These are phyloP conservation scores for Aspergillus indologenus DNA, from an alignment of 495 filamentous ascomycete genomes.

Conservation along the genomic window DNA sequence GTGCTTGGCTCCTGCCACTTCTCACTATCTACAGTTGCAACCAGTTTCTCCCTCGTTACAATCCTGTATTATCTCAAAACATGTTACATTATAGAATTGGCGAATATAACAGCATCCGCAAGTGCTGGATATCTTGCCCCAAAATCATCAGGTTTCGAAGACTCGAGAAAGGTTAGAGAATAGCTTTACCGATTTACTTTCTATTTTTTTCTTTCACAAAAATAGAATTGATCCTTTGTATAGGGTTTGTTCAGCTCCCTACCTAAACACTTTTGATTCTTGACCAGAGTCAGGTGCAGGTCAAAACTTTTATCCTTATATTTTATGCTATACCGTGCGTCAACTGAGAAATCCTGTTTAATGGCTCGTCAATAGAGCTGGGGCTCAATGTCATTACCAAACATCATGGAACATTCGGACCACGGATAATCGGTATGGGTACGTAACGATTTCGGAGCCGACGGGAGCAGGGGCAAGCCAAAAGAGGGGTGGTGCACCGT, in stretches of 20 bases:
- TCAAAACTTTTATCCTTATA: too few species aligned
- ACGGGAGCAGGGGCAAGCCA: background rate
- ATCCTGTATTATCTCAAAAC: background rate
- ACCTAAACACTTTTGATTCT: background rate
- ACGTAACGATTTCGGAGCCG: background rate
- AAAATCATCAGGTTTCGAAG: too few species aligned
- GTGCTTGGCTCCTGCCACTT: background rate
- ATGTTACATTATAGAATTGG: background rate
- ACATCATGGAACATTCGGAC: background rate
- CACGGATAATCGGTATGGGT: background rate
- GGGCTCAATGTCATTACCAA: background rate
- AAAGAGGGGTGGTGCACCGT: constrained; percentile 2
- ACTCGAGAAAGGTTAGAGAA: too few species aligned
- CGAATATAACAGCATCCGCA: background rate
- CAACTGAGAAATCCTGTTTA: background rate
- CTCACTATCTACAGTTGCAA: background rate
- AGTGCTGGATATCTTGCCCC: background rate
- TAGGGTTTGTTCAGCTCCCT: background rate
- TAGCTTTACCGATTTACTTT: too few species aligned
- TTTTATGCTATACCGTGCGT: too few species aligned
- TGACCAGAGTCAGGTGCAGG: background rate
- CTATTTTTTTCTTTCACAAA: too few species aligned
- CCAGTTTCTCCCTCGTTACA: background rate
- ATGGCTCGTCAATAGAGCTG: background rate
- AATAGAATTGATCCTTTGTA: too few species aligned